phyloP scores from a whole-genome alignment of 225 moss, liverwort and hornwort species.

The Straminergon stramineum region DNA sequence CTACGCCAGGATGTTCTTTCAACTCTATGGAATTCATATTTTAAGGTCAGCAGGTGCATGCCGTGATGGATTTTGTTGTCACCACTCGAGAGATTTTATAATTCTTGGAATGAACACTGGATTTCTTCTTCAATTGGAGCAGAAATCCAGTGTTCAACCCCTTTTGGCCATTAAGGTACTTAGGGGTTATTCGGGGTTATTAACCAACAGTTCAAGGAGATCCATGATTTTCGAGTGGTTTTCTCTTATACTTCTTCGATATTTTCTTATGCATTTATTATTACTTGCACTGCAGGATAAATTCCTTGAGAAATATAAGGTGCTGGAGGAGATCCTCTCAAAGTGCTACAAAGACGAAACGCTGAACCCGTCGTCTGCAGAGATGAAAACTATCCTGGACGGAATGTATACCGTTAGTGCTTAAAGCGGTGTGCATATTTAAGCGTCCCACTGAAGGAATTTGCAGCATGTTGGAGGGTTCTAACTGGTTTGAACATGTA shows the following conservation, averaged over 20 bases:
- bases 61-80: neutral
- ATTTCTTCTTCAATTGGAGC: neutral
- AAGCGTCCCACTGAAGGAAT: neutral
- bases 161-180: neutral
- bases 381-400: conserved; percentile 68
- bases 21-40: conserved; percentile 75
- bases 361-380: conserved; percentile 51
- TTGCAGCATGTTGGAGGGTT: neutral
- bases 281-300: conserved; percentile 5
- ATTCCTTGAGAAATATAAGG: conserved; percentile 86
- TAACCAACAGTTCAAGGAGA: neutral
- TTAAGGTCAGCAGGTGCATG: conserved; percentile 49
- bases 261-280: neutral
- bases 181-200: neutral
- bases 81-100: neutral
- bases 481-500: neutral
- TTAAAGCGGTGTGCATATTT: neutral
- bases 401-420: neutral
- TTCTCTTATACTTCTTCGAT: neutral
- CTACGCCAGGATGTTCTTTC: conserved; percentile 76
- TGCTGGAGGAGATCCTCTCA: conserved; percentile 57
- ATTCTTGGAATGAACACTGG: neutral
- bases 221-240: neutral
- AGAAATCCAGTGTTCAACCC: too few species aligned
- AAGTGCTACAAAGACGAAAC: conserved; percentile 78